Conservation (phyloP, 352 stramenopile species). For the Elongisporangium prolatum region DNA sequence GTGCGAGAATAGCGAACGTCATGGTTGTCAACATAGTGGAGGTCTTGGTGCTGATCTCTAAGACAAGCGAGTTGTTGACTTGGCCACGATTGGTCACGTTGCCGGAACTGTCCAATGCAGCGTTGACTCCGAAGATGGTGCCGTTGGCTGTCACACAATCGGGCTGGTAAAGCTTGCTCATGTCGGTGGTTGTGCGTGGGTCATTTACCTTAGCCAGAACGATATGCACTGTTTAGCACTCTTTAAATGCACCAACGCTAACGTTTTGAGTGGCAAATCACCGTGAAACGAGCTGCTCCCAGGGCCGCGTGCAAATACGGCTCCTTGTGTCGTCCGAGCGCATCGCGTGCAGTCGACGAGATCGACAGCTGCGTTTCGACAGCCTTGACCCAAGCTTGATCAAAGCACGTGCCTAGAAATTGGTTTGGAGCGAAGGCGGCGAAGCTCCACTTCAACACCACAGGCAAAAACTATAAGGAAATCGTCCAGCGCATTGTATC, state of each 20-base stretch:
- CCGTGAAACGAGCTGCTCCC: slow-evolving; percentile 21
- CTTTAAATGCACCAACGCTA: no score
- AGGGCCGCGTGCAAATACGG: slow-evolving; percentile 34
- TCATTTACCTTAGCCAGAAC: no score
- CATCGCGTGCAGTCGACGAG: slow-evolving; percentile 17
- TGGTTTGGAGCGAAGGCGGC: slow-evolving; percentile 20
- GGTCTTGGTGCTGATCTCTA: slow-evolving; percentile 37
- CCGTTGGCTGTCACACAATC: slow-evolving; percentile 18
- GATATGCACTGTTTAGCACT: no score
- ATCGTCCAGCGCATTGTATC: no score
- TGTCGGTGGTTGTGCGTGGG: slow-evolving; percentile 14
- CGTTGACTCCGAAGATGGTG: slow-evolving; percentile 27
- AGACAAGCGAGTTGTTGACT: slow-evolving; percentile 32
- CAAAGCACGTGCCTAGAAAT: slow-evolving; percentile 33
- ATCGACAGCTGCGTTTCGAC: slow-evolving; percentile 21
- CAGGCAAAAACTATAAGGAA: no score
- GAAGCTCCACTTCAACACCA: no score
- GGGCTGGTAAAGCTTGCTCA: slow-evolving; percentile 21
- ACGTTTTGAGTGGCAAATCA: no score
- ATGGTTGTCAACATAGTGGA: slow-evolving; percentile 31
- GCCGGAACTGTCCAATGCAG: slow-evolving; percentile 19
- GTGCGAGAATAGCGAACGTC: slow-evolving; percentile 41
- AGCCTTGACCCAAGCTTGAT: slow-evolving; percentile 24
- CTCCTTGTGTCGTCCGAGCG: slow-evolving; percentile 13
- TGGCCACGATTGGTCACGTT: slow-evolving; percentile 16